Evolutionary conservation across 768 basidiomycete species (phyloP), one percentile per base, ranked within the genome.

Genomic region (Pleurotus sapidus): DNA sequence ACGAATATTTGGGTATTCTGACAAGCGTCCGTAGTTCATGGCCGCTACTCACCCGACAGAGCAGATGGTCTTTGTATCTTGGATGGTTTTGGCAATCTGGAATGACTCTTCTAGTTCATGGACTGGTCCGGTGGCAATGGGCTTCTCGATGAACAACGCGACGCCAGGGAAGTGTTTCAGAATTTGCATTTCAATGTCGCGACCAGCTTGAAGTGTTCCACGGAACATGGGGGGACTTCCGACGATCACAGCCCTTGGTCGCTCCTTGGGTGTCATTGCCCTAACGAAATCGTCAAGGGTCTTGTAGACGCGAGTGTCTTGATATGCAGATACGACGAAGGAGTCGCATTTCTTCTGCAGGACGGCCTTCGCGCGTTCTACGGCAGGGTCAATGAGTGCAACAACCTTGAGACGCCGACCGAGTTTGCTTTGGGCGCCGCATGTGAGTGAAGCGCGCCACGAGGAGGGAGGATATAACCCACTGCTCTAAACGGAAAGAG

Each of bases 171-270:
- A 94, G 66, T 85, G 70, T 66, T 91, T 88, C 71, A 95, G 72
- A 62, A 96, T 85, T 73, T 95, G 90, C 57, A 88, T 72, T 73
- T 98, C 95, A 62, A 98, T 81, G 72, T 96, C 93, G 57, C 87
- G 85, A 45, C 89, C 89, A 45, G 84, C 78, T 61, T 82, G 77
- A 24, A 81, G 79, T 47, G 88, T 84, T 54, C 95, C 95, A 56
- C 95, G 86, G 80, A 87, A 97, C 82, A 90, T 91, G 39, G 95
- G 93, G n/a, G 95, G 95, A 51, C 88, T 91, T 45, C 95, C 95
- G 61, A 98, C 82, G 65, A 96, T 83, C 68, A 95, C 80, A 14
- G 92, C 93, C 60, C 87, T 88, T 47, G 93, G 92, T 46, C 78
- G 79, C 59, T 89, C 82, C 47, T 75, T 80, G 20, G 82, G 77